Base-by-base conservation (phyloP, 257 asterid genomes). In the Knoxia roxburghii region DNA sequence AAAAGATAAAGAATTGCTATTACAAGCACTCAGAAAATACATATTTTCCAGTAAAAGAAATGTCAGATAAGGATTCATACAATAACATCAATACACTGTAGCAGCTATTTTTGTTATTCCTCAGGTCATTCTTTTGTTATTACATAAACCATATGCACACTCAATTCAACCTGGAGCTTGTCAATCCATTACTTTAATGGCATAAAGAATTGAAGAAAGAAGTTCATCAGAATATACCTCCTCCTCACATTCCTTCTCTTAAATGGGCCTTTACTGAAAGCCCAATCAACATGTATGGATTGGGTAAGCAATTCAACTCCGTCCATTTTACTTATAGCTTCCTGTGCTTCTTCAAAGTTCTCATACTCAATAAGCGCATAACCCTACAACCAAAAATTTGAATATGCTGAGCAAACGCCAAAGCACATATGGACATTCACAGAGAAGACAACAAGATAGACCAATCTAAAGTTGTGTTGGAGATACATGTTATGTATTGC, bases 241-340 rank as follows among this genome's bases (percentile, higher is more conserved):
- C 95, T 80, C 79, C 87, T 86, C 76, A 71, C 56, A 81, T 81
- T 89, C 84, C 87, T 91, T 84, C 93, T 89, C 64, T 82, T 89
- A 80, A 89, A 87, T 58, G 98, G 86, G 33, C 98, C 97, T 78
- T 82, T 89, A 87, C 98, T 92, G 82, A 92, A 92, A 69, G 98
- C 97, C 98, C 98, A 92, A 72, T 85, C 96, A 50, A 91, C 98
- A 60, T 77, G 83, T 72, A 89, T 79, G 71, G 75, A 55, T 76
- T 87, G 94, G 35, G 85, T 80, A 52, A 87, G 89, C 73, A 89
- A 77, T 61, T 91, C 84, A 66, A 81, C 65, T 57, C 95, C 98
- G 79, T 87, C 90, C 89, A 82, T 73, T 72, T 81, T 94, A 15
- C 20, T 77, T 56, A 89, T 89, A 75, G 96, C 96, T 75, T 73